Base-by-base conservation (phyloP, 352 stramenopile species). In the Phytophthora ohioensis region DNA sequence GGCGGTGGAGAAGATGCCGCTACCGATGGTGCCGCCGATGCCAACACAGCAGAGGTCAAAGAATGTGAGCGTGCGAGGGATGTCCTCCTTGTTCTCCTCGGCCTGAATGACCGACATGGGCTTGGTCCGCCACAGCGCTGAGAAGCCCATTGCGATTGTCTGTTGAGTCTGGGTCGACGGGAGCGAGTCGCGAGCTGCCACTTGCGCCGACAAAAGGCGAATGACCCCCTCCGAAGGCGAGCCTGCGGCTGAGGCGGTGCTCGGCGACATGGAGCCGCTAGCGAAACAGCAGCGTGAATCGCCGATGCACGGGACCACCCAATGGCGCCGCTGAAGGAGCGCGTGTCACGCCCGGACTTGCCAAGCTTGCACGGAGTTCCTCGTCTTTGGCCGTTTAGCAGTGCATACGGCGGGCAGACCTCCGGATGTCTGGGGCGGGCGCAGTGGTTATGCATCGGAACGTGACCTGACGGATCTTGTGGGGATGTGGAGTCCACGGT, bases 21-120 rank as follows among this genome's bases (percentile, higher is more conserved):
- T 78, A 5, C 94, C 94, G 12, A 98, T 85, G 0, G 93, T 98
- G 15, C 81, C 91, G 0, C 93, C 93, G 5, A 98, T 87, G n/a
- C 93, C 91, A 35, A 98, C 82, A 36, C 73, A 90, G 10, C 95
- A 73, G 15, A 98, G 73, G 71, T 98, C 93, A 51, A 91, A 91
- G 35, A 97, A 71, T 17, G 67, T 77, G 9, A 98, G 72, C 11
- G 73, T 76, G 12, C 81, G 79, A 13, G 72, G 73, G 8, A 91
- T 63, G 15, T 91, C 76, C 38, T 86, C 58, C 21, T 64, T 43
- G 10, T 67, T 65, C 59, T 92, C 83, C 46, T 92, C 84, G 43
- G 83, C 81, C 2, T 84, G 57, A 60, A 91, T 89, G 30, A 91
- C 80, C 7, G 66, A 62, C 30, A 91, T 62, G 8, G 83, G 83